Conservation (phyloP, 2,329 filamentous ascomycete genomes). For the Domatiomyces catenatus region DNA sequence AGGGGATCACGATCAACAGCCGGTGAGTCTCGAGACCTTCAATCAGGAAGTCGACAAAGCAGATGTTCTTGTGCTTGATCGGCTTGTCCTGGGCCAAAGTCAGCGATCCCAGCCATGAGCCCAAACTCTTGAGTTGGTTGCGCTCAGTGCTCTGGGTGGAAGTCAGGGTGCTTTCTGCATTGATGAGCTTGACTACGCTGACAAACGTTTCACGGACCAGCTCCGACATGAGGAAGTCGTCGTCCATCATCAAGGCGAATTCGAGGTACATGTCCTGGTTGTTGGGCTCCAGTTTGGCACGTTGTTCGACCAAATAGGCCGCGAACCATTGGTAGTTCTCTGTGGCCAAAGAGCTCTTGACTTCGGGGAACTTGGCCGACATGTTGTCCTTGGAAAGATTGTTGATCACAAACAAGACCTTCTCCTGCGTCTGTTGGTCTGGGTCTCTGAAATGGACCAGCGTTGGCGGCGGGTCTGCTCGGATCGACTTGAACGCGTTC, state of each 20-base stretch:
- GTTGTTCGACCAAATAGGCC: slow-evolving; percentile 82
- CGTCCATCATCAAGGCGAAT: slow-evolving; percentile 66
- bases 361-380: slow-evolving; percentile 65
- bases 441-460: slow-evolving; percentile 64
- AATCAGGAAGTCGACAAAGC: slow-evolving; percentile 86
- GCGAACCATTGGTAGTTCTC: slow-evolving; percentile 94
- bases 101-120: slow-evolving; percentile 80
- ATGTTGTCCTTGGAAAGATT: slow-evolving; percentile 88
- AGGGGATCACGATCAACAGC: slow-evolving; percentile 82
- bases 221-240: slow-evolving; percentile 67
- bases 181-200: slow-evolving; percentile 72
- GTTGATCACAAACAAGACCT: slow-evolving; percentile 89
- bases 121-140: slow-evolving; percentile 80
- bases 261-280: slow-evolving; percentile 89
- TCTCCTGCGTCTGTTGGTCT: slow-evolving; percentile 70
- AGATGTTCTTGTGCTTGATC: slow-evolving; percentile 91
- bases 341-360: slow-evolving; percentile 61
- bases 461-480: slow-evolving; percentile 53
- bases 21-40: slow-evolving; percentile 89
- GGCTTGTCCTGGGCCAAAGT: slow-evolving; percentile 89
- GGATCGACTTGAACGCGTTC: slow-evolving; percentile 62
- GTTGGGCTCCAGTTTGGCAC: slow-evolving; percentile 93
- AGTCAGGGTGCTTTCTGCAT: slow-evolving; percentile 73
- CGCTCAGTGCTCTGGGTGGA: slow-evolving; percentile 57
- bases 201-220: slow-evolving; percentile 87